Conservation (phyloP, 345 rosid species). For the Viola odorata region DNA sequence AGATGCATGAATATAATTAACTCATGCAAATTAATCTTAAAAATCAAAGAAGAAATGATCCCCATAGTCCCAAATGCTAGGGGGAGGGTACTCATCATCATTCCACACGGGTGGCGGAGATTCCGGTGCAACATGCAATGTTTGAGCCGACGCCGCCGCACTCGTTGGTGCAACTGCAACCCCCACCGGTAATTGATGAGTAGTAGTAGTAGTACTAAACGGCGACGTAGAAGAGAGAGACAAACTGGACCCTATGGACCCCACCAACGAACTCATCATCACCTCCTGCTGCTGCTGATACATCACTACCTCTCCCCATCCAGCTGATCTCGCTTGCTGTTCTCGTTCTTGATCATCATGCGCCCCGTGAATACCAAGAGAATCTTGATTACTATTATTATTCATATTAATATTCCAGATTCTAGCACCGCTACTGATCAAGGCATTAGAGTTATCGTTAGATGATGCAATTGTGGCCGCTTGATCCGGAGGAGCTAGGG, state of each 20-base stretch:
- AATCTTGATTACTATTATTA: not conserved
- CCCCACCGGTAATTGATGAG: too few relatives aligned
- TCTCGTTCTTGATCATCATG: conserved; percentile 1
- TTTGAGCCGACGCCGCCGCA: conserved; percentile 29
- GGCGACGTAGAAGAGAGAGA: conserved; percentile 28
- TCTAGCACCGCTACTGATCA: conserved; percentile 1
- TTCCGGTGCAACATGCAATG: conserved; percentile 34
- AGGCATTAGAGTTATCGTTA: conserved; percentile 7
- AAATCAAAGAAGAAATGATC: conserved; percentile 57
- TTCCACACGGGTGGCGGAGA: conserved; percentile 56
- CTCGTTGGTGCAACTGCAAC: conserved; percentile 36
- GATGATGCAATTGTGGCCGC: too few relatives aligned
- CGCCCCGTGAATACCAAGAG: conserved; percentile 1
- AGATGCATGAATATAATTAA: too few relatives aligned
- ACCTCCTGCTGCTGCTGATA: conserved; percentile 4
- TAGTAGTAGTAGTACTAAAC: conserved; percentile 1
- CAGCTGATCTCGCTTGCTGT: conserved; percentile 27
- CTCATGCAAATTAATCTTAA: conserved; percentile 19
- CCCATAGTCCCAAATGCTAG: conserved; percentile 53
- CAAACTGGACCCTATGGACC: conserved; percentile 43
- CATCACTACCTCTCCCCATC: conserved; percentile 21
- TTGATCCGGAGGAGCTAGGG: too few relatives aligned
- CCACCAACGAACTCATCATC: conserved; percentile 25
- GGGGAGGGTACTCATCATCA: conserved; percentile 51
- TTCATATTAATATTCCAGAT: not conserved